Evolutionary conservation across 495 filamentous ascomycete species (phyloP).

Genomic region (Articulospora tetracladia): DNA sequence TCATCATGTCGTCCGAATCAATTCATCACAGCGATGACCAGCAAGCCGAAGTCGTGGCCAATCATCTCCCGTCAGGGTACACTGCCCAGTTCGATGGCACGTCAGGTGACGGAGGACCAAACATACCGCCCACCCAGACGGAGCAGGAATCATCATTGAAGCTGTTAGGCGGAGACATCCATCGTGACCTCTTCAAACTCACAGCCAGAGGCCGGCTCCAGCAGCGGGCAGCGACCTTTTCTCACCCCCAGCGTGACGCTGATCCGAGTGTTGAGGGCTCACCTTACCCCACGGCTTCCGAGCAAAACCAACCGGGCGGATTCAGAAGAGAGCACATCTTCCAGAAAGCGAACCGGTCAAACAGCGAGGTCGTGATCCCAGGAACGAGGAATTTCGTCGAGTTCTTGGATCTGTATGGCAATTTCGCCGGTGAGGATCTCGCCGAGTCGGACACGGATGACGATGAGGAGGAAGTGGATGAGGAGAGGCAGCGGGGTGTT

Average conservation of each 20-base stretch:
- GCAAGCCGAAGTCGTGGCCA: slow-evolving; percentile 31
- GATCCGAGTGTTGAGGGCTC: slow-evolving; percentile 29
- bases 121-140: slow-evolving; percentile 13
- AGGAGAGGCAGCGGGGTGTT: slow-evolving; percentile 32
- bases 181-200: slow-evolving; percentile 88
- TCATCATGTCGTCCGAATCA: not conserved
- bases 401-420: slow-evolving; percentile 66
- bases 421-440: slow-evolving; percentile 69
- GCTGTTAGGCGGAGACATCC: slow-evolving; percentile 90
- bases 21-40: not conserved
- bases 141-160: slow-evolving; percentile 62
- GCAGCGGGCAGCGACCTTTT: slow-evolving; percentile 78
- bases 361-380: slow-evolving; percentile 37
- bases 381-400: slow-evolving; percentile 63
- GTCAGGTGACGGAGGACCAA: slow-evolving; percentile 3
- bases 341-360: slow-evolving; percentile 36
- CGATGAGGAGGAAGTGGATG: slow-evolving; percentile 39
- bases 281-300: slow-evolving; percentile 28
- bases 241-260: slow-evolving; percentile 42
- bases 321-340: slow-evolving; percentile 82
- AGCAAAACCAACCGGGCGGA: slow-evolving; percentile 78
- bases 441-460: slow-evolving; percentile 60
- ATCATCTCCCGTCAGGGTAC: slow-evolving; percentile 38
- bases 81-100: slow-evolving; percentile 34
- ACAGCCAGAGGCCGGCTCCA: slow-evolving; percentile 69